Conservation (phyloP, 164 flowering plant genomes). For the Vitis labrusca region DNA sequence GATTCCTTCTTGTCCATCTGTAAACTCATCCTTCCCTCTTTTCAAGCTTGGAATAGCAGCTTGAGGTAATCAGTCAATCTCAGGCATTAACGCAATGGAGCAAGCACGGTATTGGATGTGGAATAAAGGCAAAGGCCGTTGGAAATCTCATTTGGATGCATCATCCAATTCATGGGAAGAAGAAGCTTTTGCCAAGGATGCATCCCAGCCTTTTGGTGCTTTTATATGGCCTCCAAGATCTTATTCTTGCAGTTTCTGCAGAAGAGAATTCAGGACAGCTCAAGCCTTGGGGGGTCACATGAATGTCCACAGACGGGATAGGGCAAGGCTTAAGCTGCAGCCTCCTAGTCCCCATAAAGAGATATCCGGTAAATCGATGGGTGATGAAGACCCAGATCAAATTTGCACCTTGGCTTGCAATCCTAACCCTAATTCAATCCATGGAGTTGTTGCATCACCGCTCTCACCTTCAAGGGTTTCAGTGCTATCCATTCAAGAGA, state of each 20-base stretch:
- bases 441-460: no score
- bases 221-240: conserved; percentile 13
- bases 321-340: conserved; percentile 2
- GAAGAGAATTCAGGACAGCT: conserved; percentile 15
- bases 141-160: no score
- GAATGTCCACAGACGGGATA: conserved; percentile 9
- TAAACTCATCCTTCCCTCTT: no score
- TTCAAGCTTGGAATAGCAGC: no score
- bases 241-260: conserved; percentile 11
- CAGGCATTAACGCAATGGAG: no score
- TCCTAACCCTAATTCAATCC: no score
- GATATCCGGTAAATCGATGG: not conserved
- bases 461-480: not conserved
- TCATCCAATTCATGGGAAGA: not conserved
- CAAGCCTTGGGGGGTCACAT: not conserved
- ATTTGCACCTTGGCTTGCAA: no score
- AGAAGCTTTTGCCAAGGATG: conserved; percentile 3
- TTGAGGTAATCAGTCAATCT: no score
- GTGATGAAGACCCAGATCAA: not conserved
- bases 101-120: no score
- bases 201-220: conserved; percentile 3
- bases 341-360: not conserved
- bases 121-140: no score
- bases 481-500: not conserved
- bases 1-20: no score